A percentile compares a stretch with the other conserved stretches of the same genome.
These are phyloP conservation scores for Cephaloascus albidus DNA, from an alignment of 805 yeast species.

Conservation along the genomic window DNA sequence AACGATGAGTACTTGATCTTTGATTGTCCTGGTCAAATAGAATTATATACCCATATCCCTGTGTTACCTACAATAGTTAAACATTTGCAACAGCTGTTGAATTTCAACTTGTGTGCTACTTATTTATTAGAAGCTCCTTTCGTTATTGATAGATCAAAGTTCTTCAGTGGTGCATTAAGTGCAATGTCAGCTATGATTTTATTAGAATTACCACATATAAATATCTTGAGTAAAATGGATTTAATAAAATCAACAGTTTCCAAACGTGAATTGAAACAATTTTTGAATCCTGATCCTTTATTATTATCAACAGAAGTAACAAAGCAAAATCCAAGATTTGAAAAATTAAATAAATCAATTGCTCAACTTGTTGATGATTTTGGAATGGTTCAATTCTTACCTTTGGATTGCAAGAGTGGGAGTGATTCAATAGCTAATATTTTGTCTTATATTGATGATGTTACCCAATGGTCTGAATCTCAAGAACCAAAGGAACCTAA, in stretches of 20 bases:
- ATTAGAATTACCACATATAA: slow-evolving; percentile 90
- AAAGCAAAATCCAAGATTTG: slow-evolving; percentile 50
- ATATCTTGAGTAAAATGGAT: slow-evolving; percentile 81
- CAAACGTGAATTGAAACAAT: slow-evolving; percentile 70
- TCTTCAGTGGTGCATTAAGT: slow-evolving; percentile 88
- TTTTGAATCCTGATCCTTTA: slow-evolving; percentile 86
- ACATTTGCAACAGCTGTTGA: slow-evolving; percentile 71
- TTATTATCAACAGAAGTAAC: slow-evolving; percentile 46
- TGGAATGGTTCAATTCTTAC: slow-evolving; percentile 97
- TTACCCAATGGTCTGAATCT: slow-evolving; percentile 94
- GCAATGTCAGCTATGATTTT: slow-evolving; percentile 99
- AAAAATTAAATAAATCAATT: slow-evolving; percentile 66
- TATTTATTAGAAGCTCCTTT: slow-evolving; percentile 92
- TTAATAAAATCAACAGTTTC: slow-evolving; percentile 72
- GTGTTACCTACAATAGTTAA: slow-evolving; percentile 83
- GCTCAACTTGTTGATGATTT: slow-evolving; percentile 92
- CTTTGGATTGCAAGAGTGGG: slow-evolving; percentile 56
- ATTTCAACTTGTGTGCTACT: slow-evolving; percentile 86
- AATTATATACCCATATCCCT: slow-evolving; percentile 88
- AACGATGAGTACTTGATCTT: slow-evolving; percentile 90
- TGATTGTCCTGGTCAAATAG: slow-evolving; percentile 97
- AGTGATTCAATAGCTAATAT: slow-evolving; percentile 75
- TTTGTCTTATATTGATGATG: slow-evolving; percentile 87
- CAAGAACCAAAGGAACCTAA: slow-evolving; percentile 97
- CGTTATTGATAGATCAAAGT: slow-evolving; percentile 82